phyloP scores from a whole-genome alignment of 805 yeast genomes.

The Candida michaelii region DNA sequence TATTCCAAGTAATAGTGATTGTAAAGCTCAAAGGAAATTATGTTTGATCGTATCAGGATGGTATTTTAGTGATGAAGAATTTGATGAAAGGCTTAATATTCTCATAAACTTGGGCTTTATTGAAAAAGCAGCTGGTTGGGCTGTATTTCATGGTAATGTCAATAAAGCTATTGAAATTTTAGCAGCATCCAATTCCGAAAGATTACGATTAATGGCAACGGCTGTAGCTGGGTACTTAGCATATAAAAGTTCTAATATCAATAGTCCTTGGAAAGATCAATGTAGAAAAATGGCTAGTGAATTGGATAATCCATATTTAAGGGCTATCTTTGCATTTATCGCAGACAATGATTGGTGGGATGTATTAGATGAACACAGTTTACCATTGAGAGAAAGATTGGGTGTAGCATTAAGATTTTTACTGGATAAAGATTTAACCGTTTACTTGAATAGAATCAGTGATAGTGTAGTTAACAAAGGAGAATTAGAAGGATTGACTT shows the following conservation, averaged over 20 bases:
- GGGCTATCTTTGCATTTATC: constrained; percentile 90
- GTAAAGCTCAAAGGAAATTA: constrained; percentile 66
- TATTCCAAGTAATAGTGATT: constrained; percentile 45
- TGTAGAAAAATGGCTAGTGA: constrained; percentile 88
- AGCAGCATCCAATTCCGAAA: constrained; percentile 68
- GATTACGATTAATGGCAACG: constrained; percentile 78
- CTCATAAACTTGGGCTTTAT: constrained; percentile 59
- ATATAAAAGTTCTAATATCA: constrained; percentile 54
- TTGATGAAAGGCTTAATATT: constrained; percentile 63
- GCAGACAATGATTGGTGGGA: constrained; percentile 97
- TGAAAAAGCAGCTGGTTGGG: constrained; percentile 98
- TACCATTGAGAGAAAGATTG: constrained; percentile 82
- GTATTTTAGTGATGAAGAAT: constrained; percentile 74
- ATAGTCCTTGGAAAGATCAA: constrained; percentile 89
- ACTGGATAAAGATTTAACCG: constrained; percentile 73
- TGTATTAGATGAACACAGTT: constrained; percentile 82
- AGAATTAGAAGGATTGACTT: constrained; percentile 84
- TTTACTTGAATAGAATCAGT: constrained; percentile 68
- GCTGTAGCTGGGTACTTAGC: constrained; percentile 90
- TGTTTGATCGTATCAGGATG: constrained; percentile 88
- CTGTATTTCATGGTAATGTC: constrained; percentile 89
- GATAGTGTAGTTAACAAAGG: constrained; percentile 73
- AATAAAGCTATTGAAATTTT: constrained; percentile 77
- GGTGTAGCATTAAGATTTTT: constrained; percentile 89
- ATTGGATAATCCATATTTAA: constrained; percentile 80